Evolutionary conservation across 2,329 filamentous ascomycete species (phyloP), one percentile per base, ranked within the genome.

Genomic region (Raffaelea albimanens): DNA sequence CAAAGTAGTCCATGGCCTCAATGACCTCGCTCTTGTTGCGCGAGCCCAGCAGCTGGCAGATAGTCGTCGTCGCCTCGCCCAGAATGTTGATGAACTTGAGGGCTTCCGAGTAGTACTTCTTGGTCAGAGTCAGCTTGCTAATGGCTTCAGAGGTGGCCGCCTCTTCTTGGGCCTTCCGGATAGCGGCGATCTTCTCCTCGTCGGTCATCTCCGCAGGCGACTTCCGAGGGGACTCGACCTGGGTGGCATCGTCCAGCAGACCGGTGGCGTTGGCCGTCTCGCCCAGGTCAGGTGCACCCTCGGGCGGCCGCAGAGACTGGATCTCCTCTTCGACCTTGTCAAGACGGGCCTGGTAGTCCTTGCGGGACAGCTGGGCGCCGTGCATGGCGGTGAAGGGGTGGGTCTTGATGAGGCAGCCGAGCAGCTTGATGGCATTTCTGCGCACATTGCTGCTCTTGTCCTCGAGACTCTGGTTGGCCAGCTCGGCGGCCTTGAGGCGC

Each of bases 11-110:
- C 82, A 98, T 98, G 16, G 94, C 93, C 64, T 98, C 94, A 52
- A 98, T 95, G 22, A 97, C 87, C 63, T 98, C 93, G 57, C 87
- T 95, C 73, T 98, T 98, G 72, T 98, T 98, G 60, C 87, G 87
- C 25, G 93, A 94, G 5, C 88, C 87, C 3, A 98, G 76, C 18
- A 98, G 75, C 64, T 96, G 91, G 53, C 85, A 88, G 31, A 97
- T 83, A 2, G 82, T 81, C 9, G 76, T 76, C 1, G 89, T 94
- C 20, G 87, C 87, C 11, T 84, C 80, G 55, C 96, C 87, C 20
- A 98, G 72, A 5, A 94, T 85, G 52, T 95, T 85, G 55, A 98
- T 95, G 61, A 98, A 98, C 54, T 83, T 85, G 52, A 97, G 75
- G 3, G 91, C 93, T 60, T 97, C 90, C n/a, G 81, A 76, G 63